A percentile compares a stretch with the other conserved stretches of the same genome.
phyloP scores from a whole-genome alignment of 768 basidiomycete genomes.

The Hirschioporus abietinus region DNA sequence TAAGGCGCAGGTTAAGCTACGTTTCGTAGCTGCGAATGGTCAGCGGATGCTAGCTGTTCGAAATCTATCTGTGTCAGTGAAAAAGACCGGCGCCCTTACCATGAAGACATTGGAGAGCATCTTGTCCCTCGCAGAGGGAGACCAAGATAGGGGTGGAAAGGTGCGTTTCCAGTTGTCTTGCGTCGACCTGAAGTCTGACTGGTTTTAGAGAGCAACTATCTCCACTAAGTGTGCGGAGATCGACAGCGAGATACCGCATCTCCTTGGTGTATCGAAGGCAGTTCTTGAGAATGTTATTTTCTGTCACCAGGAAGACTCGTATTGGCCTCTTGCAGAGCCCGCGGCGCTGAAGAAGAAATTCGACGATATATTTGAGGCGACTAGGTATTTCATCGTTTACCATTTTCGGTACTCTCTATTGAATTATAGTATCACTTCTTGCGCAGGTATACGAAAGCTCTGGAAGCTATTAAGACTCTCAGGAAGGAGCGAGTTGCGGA shows the following conservation, averaged over 20 bases:
- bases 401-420: not conserved
- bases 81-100: constrained; percentile 81
- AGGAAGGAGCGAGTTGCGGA: constrained; percentile 90
- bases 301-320: constrained; percentile 98
- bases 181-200: not conserved
- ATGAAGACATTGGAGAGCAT: constrained; percentile 99
- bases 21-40: constrained; percentile 89
- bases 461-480: constrained; percentile 85
- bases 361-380: constrained; percentile 99
- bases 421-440: not conserved
- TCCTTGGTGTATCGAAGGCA: constrained; percentile 95
- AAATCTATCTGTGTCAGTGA: constrained; percentile 87
- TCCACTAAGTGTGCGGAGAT: constrained; percentile 98
- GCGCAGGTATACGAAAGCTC: constrained; percentile 88
- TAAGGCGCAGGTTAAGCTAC: constrained; percentile 94
- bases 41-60: constrained; percentile 85
- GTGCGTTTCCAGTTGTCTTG: constrained; percentile 35
- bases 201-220: constrained; percentile 69
- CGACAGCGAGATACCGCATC: constrained; percentile 87
- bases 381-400: constrained; percentile 48
- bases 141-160: constrained; percentile 67
- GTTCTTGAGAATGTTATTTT: constrained; percentile 99
- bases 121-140: constrained; percentile 64
- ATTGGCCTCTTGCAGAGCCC: constrained; percentile 95
- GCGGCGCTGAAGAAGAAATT: constrained; percentile 95